These are phyloP conservation scores for Domatiomyces catenatus DNA, from an alignment of 2,329 filamentous ascomycete genomes.

Conservation along the genomic window DNA sequence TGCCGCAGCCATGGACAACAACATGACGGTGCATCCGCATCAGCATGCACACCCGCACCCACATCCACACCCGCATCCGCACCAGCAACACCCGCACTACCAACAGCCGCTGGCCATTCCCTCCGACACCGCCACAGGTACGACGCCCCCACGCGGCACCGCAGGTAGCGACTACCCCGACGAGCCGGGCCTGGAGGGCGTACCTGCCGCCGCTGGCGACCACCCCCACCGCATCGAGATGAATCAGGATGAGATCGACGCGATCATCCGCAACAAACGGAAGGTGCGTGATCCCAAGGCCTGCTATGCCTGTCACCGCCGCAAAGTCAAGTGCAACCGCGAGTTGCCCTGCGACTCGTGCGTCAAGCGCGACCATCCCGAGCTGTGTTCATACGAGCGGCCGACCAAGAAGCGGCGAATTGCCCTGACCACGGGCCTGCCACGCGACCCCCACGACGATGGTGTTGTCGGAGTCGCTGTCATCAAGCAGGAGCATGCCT, in stretches of 20 bases:
- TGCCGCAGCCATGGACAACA: not conserved
- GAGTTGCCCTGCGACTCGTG: conserved; percentile 35
- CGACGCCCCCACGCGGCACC: not conserved
- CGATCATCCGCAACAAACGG: conserved; percentile 32
- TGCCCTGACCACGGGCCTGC: conserved; percentile 8
- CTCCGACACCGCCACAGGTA: not conserved
- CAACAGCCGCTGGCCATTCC: not conserved
- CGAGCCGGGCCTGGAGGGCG: conserved; percentile 6
- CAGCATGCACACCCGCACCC: not conserved
- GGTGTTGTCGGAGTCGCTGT: conserved; percentile 5
- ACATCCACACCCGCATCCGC: not conserved
- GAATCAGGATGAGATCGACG: conserved; percentile 31
- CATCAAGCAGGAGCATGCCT: conserved; percentile 5
- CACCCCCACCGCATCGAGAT: conserved; percentile 20
- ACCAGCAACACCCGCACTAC: not conserved
- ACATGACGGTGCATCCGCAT: not conserved
- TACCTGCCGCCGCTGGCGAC: conserved; percentile 2
- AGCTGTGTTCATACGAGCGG: conserved; percentile 35
- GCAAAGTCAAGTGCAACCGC: conserved; percentile 32
- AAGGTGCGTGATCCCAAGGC: conserved; percentile 33
- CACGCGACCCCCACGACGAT: conserved; percentile 1
- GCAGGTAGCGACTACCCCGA: conserved; percentile 7
- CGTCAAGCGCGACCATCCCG: conserved; percentile 34
- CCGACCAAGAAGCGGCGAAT: conserved; percentile 31
- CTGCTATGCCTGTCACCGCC: conserved; percentile 16